Conservation (phyloP, 129 eudicot genomes). For the Cynara cardunculus region DNA sequence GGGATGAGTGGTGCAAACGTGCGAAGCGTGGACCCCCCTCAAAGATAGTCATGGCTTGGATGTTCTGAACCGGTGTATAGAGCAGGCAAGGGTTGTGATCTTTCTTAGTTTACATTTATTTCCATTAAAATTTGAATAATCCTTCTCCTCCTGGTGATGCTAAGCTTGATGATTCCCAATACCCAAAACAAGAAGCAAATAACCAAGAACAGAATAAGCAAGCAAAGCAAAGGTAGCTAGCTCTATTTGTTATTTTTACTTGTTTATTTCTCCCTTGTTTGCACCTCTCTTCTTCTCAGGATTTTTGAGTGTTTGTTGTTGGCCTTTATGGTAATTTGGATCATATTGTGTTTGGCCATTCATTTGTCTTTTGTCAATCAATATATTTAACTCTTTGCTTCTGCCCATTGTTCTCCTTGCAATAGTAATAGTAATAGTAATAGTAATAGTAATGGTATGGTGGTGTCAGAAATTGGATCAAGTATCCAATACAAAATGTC, state of each 20-base stretch:
- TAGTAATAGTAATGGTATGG: no score
- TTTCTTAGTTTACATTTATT: slow-evolving; percentile 9
- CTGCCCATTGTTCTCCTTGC: neutral
- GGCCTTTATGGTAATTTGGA: slow-evolving; percentile 30
- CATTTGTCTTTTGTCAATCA: slow-evolving; percentile 6
- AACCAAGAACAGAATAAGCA: slow-evolving; percentile 31
- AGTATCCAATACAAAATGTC: neutral
- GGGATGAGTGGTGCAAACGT: slow-evolving; percentile 89
- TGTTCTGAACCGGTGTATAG: slow-evolving; percentile 27
- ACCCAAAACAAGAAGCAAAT: slow-evolving; percentile 22
- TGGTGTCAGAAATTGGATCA: neutral
- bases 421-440: neutral
- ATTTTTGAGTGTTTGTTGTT: slow-evolving; percentile 25
- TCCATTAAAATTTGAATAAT: slow-evolving; percentile 38
- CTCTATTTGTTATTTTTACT: neutral
- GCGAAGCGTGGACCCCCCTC: slow-evolving; percentile 94
- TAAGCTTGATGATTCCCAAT: slow-evolving; percentile 34
- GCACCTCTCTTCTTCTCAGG: slow-evolving; percentile 12
- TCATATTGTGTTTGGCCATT: slow-evolving; percentile 22
- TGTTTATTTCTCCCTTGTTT: slow-evolving; percentile 1
- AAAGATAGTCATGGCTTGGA: slow-evolving; percentile 43
- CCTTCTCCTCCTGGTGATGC: slow-evolving; percentile 32
- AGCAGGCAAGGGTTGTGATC: slow-evolving; percentile 23
- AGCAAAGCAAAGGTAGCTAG: slow-evolving; percentile 33
- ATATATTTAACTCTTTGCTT: neutral